Percentiles rank a stretch among this genome's conserved stretches.
Conservation (phyloP, 2,329 filamentous ascomycete species). For the Alternaria sp. region DNA sequence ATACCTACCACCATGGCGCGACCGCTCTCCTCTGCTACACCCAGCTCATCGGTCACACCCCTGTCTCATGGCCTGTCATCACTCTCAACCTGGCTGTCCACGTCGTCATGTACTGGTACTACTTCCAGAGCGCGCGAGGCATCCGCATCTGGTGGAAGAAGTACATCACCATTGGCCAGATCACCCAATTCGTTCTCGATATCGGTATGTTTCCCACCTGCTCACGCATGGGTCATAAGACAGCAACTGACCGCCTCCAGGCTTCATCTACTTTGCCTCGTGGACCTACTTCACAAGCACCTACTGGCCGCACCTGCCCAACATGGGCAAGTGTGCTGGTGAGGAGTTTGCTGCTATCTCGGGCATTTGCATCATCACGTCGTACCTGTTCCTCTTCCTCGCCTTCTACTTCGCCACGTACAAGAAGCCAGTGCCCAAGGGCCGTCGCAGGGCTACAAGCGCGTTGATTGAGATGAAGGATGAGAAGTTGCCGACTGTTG, state of each 20-base stretch:
- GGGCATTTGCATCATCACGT: conserved; percentile 89
- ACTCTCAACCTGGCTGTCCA: conserved; percentile 91
- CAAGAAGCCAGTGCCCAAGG: conserved; percentile 81
- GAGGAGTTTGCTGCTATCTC: conserved; percentile 96
- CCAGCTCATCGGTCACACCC: conserved; percentile 89
- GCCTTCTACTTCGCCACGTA: conserved; percentile 99
- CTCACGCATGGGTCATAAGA: background rate
- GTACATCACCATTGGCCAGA: conserved; percentile 98
- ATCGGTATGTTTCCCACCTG: conserved; percentile 69
- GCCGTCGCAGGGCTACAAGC: conserved; percentile 79
- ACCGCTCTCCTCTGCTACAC: conserved; percentile 98
- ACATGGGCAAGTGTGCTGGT: conserved; percentile 84
- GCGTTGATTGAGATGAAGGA: conserved; percentile 84
- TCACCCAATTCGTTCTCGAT: conserved; percentile 96
- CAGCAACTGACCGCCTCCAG: conserved; percentile 56
- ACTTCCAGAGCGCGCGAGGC: conserved; percentile 97
- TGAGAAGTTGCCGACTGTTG: conserved; percentile 67
- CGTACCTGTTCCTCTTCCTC: conserved; percentile 97
- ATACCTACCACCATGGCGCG: conserved; percentile 98
- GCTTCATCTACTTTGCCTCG: conserved; percentile 98
- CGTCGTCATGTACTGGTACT: conserved; percentile 99
- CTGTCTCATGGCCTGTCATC: conserved; percentile 95
- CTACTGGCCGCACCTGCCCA: conserved; percentile 88
- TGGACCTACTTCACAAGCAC: conserved; percentile 96
- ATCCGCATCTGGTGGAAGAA: conserved; percentile 99